Evolutionary conservation across 495 filamentous ascomycete genomes (phyloP).

Genomic region (Gamarada debralockiae): DNA sequence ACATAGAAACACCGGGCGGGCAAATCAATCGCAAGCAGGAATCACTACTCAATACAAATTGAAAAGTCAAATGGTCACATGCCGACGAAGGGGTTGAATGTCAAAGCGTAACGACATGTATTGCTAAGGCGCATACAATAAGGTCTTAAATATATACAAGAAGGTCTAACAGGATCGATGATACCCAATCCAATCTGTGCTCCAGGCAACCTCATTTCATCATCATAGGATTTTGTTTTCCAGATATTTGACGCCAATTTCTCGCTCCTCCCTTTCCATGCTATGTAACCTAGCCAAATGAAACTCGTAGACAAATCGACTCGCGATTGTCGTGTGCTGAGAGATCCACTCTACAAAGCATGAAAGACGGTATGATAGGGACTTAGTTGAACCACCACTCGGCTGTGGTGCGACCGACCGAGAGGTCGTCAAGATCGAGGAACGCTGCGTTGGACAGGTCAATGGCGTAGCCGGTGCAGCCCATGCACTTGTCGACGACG

Average conservation of each 20-base stretch:
- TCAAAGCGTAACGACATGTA: conserved; percentile 1
- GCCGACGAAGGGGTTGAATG: not conserved
- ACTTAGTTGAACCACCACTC: conserved; percentile 25
- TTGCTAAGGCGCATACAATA: conserved; percentile 15
- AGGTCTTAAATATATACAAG: conserved; percentile 26
- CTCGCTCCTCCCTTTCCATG: conserved; percentile 2
- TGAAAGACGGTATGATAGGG: not conserved
- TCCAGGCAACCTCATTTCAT: conserved; percentile 19
- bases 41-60: too few relatives aligned
- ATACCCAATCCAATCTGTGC: conserved; percentile 5
- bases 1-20: too few relatives aligned
- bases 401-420: conserved; percentile 10
- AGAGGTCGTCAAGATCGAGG: conserved; percentile 23
- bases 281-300: conserved; percentile 9
- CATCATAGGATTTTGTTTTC: conserved; percentile 11
- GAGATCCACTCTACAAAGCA: conserved; percentile 25
- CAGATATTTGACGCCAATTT: not conserved
- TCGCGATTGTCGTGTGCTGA: conserved; percentile 21
- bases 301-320: conserved; percentile 24
- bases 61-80: too few relatives aligned
- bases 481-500: conserved; percentile 74
- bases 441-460: conserved; percentile 47
- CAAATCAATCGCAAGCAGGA: too few relatives aligned
- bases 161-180: conserved; percentile 10
- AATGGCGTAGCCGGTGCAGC: conserved; percentile 45